Conservation (phyloP, 257 asterid species). For the Craterostigma plantagineum region DNA sequence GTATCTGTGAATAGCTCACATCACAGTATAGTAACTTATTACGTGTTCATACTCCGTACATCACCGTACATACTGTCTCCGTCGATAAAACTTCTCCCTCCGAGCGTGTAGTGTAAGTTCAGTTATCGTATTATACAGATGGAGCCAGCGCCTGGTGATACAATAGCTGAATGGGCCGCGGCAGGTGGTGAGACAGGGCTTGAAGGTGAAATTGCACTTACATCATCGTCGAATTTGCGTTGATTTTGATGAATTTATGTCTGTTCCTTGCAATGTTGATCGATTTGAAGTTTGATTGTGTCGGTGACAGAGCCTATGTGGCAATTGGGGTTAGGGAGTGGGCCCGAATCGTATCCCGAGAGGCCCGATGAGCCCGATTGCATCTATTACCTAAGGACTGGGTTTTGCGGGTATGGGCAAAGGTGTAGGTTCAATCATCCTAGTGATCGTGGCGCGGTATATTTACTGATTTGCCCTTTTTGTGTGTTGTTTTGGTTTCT, state of each 20-base stretch:
- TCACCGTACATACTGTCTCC: neutral
- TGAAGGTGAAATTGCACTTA: slow-evolving; percentile 45
- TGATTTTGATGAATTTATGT: slow-evolving; percentile 17
- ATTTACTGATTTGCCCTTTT: neutral
- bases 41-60: neutral
- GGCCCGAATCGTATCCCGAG: slow-evolving; percentile 72
- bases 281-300: slow-evolving; percentile 14
- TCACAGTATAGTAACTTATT: neutral
- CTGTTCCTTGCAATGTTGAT: slow-evolving; percentile 18
- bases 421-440: slow-evolving; percentile 98
- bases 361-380: slow-evolving; percentile 78
- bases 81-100: neutral
- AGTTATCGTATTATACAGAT: slow-evolving; percentile 37
- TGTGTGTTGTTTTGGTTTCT: slow-evolving; percentile 6
- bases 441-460: slow-evolving; percentile 49
- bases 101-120: neutral
- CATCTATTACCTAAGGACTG: slow-evolving; percentile 77
- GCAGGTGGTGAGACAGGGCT: slow-evolving; percentile 72
- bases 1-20: neutral
- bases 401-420: slow-evolving; percentile 76
- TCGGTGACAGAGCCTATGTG: slow-evolving; percentile 91
- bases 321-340: slow-evolving; percentile 57
- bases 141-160: slow-evolving; percentile 47
- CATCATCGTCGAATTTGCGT: slow-evolving; percentile 28
- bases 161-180: slow-evolving; percentile 59